Conservation (phyloP, 208 protist genomes). For the Leishmania tropica region DNA sequence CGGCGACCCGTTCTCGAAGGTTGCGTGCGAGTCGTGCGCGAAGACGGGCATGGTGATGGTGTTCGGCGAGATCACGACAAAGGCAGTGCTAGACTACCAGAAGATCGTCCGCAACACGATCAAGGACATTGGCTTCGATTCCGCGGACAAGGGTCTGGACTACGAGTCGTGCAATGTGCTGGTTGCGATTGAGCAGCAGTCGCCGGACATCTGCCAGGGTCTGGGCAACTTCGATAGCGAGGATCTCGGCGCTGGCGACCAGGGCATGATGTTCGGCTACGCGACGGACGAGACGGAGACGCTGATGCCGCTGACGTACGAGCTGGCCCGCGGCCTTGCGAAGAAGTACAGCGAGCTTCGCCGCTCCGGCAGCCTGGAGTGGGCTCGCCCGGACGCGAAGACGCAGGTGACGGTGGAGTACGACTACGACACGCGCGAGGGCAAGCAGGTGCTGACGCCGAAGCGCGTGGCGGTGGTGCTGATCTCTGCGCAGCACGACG, state of each 20-base stretch:
- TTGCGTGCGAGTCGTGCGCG: constrained; percentile 98
- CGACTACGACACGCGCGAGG: constrained; percentile 88
- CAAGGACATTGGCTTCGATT: constrained; percentile 98
- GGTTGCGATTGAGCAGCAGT: constrained; percentile 98
- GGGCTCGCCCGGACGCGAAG: constrained; percentile 99
- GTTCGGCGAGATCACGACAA: constrained; percentile 99
- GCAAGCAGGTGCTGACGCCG: constrained; percentile 89
- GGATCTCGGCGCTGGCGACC: constrained; percentile 99
- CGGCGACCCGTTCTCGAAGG: constrained; percentile 97
- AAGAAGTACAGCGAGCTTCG: constrained; percentile 96
- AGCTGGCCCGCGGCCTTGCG: constrained; percentile 95
- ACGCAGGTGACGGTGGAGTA: constrained; percentile 99
- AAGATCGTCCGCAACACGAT: constrained; percentile 96
- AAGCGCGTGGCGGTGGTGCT: constrained; percentile 98
- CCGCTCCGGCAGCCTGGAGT: constrained; percentile 93
- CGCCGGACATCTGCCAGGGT: constrained; percentile 98
- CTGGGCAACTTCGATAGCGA: constrained; percentile 96
- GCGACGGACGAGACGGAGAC: constrained; percentile 99
- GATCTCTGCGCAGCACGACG: constrained; percentile 99
- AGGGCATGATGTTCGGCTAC: constrained; percentile 99
- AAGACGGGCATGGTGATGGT: constrained; percentile 99
- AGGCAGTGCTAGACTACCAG: constrained; percentile 97
- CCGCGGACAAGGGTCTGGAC: constrained; percentile 95
- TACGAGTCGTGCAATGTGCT: constrained; percentile 99
- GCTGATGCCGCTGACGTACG: constrained; percentile 98